phyloP scores from a whole-genome alignment of 1,139 yeast species.

The Scheffersomyces titani region DNA sequence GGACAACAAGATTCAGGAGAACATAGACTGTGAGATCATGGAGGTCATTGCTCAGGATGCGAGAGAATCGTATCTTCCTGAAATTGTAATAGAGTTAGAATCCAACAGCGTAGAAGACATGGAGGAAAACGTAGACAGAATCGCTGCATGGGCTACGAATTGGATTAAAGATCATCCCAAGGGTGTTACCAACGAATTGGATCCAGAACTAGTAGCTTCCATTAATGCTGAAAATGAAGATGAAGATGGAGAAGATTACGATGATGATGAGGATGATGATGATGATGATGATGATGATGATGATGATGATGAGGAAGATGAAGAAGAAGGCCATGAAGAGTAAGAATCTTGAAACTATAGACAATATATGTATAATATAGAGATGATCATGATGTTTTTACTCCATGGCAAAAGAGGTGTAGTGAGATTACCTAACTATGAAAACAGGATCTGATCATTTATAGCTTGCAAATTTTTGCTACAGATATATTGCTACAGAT shows the following conservation, averaged over 20 bases:
- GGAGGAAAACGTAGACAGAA: conserved; percentile 77
- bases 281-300: conserved; percentile 1
- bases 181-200: conserved; percentile 41
- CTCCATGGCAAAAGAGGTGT: neutral
- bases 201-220: conserved; percentile 18
- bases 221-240: conserved; percentile 9
- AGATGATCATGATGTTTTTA: too few relatives aligned
- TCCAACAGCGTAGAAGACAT: conserved; percentile 75
- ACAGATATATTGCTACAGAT: neutral
- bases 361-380: too few relatives aligned
- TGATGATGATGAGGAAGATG: conserved; percentile 2
- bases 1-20: conserved; percentile 82
- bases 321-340: neutral
- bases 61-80: conserved; percentile 71
- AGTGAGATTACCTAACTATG: too few relatives aligned
- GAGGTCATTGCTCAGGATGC: conserved; percentile 89
- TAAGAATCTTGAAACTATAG: neutral
- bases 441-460: too few relatives aligned
- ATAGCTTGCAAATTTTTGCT: neutral
- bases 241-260: conserved; percentile 12
- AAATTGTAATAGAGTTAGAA: conserved; percentile 75
- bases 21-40: conserved; percentile 96
- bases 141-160: conserved; percentile 68
- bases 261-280: conserved; percentile 9
- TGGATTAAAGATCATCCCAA: conserved; percentile 60